Conservation (phyloP, 1,139 yeast species). For the Suhomyces coccinellae region DNA sequence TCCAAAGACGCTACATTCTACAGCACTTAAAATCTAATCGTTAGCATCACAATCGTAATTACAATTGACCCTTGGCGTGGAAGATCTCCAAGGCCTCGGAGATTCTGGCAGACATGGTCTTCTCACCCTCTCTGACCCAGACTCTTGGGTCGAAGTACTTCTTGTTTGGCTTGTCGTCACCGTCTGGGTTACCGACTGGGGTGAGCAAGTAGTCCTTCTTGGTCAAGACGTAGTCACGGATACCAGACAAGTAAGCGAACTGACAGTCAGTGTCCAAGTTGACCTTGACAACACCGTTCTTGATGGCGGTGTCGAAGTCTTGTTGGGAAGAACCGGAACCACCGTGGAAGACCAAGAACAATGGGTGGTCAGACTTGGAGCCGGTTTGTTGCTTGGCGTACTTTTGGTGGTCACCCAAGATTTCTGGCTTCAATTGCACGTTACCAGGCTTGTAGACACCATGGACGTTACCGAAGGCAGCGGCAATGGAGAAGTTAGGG, state of each 20-base stretch:
- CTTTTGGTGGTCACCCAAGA: constrained; percentile 93
- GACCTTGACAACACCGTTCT: constrained; percentile 96
- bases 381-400: constrained; percentile 69
- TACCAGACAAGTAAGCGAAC: constrained; percentile 94
- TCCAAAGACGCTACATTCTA: not conserved
- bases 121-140: constrained; percentile 99
- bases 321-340: constrained; percentile 96
- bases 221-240: constrained; percentile 93
- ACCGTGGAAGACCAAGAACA: constrained; percentile 99
- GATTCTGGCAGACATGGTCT: constrained; percentile 91
- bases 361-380: constrained; percentile 64
- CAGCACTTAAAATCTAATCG: constrained; percentile 1
- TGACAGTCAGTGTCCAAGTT: constrained; percentile 99
- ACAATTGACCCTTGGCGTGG: constrained; percentile 73
- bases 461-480: constrained; percentile 99
- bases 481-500: constrained; percentile 99
- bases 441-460: constrained; percentile 99
- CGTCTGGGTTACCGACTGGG: constrained; percentile 98
- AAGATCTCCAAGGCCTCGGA: constrained; percentile 80
- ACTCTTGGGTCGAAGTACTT: constrained; percentile 99
- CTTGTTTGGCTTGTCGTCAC: constrained; percentile 98
- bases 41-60: constrained; percentile 19
- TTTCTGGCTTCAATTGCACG: constrained; percentile 89
- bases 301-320: constrained; percentile 90
- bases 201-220: constrained; percentile 91